Evolutionary conservation across 2,329 filamentous ascomycete genomes (phyloP).

Genomic region (Colletotrichum viniferum): DNA sequence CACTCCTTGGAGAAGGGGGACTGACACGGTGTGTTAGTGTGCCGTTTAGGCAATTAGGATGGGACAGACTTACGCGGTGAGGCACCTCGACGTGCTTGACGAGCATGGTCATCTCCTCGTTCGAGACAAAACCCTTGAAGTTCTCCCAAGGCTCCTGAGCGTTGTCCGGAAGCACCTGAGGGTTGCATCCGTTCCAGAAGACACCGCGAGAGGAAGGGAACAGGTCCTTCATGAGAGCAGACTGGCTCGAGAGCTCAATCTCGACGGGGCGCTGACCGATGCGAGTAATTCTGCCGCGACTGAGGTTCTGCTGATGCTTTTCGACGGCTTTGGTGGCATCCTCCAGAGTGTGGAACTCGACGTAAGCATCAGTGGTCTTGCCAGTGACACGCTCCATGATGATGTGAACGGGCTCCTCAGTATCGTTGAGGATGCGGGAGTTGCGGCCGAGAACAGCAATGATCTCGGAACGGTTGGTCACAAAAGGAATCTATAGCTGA

Average conservation of each 20-base stretch:
- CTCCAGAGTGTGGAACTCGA: slow-evolving; percentile 58
- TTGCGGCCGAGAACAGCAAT: slow-evolving; percentile 64
- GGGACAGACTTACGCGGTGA: slow-evolving; percentile 56
- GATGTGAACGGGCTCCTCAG: slow-evolving; percentile 63
- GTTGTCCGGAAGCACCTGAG: slow-evolving; percentile 40
- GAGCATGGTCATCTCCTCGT: slow-evolving; percentile 68
- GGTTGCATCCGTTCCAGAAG: slow-evolving; percentile 55
- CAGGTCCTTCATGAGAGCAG: slow-evolving; percentile 62
- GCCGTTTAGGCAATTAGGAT: not conserved
- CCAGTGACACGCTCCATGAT: slow-evolving; percentile 68
- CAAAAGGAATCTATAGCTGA: slow-evolving; percentile 58
- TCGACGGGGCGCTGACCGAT: slow-evolving; percentile 64
- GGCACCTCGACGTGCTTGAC: slow-evolving; percentile 67
- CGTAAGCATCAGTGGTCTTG: slow-evolving; percentile 66
- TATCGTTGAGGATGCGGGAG: slow-evolving; percentile 57
- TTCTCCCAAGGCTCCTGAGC: slow-evolving; percentile 49
- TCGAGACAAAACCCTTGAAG: slow-evolving; percentile 65
- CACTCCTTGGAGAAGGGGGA: slow-evolving; percentile 65
- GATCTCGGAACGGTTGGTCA: slow-evolving; percentile 56
- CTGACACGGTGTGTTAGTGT: slow-evolving; percentile 35
- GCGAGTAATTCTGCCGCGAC: slow-evolving; percentile 46
- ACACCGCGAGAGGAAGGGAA: slow-evolving; percentile 64
- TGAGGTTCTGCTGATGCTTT: slow-evolving; percentile 44
- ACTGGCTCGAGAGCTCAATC: slow-evolving; percentile 60
- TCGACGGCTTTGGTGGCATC: slow-evolving; percentile 60